A percentile compares a stretch with the other conserved stretches of the same genome.
Evolutionary conservation across 2,329 filamentous ascomycete genomes (phyloP).

Genomic region (Aspergillus versicolor): DNA sequence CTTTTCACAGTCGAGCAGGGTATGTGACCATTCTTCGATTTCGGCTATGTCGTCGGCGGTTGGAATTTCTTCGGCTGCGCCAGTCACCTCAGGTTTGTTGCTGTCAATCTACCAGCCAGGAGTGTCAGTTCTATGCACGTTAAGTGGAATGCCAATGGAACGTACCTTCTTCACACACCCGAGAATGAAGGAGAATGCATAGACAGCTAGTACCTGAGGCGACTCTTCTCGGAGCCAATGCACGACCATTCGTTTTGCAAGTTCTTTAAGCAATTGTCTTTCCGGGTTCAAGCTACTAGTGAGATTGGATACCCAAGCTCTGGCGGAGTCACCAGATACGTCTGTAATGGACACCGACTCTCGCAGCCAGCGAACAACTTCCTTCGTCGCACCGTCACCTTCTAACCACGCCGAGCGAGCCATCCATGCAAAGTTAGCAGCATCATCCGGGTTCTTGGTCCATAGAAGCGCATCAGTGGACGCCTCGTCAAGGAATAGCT

Average conservation of each 20-base stretch:
- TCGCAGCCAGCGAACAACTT: conserved; percentile 22
- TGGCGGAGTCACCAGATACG: conserved; percentile 12
- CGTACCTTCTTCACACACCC: conserved; percentile 15
- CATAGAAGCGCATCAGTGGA: conserved; percentile 20
- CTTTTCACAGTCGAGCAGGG: conserved; percentile 3
- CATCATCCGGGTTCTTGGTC: conserved; percentile 9
- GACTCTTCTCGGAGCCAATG: conserved; percentile 20
- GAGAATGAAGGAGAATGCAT: conserved; percentile 18
- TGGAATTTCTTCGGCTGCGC: not conserved
- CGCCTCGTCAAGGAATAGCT: conserved; percentile 20
- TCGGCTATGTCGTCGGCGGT: conserved; percentile 10
- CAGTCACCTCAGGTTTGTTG: not conserved
- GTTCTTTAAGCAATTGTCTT: conserved; percentile 19
- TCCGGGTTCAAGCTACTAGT: conserved; percentile 14
- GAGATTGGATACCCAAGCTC: conserved; percentile 22
- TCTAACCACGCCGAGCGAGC: conserved; percentile 20
- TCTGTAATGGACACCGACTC: conserved; percentile 23
- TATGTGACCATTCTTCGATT: conserved; percentile 16
- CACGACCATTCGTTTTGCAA: conserved; percentile 23
- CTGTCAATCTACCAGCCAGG: not conserved
- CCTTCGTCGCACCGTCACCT: conserved; percentile 10
- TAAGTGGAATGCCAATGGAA: not conserved
- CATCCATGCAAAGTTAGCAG: conserved; percentile 11
- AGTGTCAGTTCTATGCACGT: not conserved
- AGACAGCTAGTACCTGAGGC: conserved; percentile 5